A percentile compares a stretch with the other conserved stretches of the same genome.
phyloP scores from a whole-genome alignment of 108 stramenopile species.

The Pelagomonas calceolata region DNA sequence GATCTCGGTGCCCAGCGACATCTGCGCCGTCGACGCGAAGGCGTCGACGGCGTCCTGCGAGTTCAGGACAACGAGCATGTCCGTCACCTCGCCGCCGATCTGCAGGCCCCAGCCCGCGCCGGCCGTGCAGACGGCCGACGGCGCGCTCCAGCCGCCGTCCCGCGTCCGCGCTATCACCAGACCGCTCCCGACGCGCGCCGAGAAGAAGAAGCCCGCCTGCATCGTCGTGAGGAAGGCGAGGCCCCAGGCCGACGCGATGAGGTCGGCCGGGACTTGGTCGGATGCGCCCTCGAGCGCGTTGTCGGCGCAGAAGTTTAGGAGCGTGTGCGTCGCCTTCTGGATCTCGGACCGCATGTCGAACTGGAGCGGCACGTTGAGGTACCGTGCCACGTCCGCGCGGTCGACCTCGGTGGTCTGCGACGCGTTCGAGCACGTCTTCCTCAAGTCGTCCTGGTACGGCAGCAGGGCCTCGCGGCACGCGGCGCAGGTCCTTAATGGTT shows the following conservation, averaged over 20 bases:
- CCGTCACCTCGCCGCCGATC: constrained; percentile 64
- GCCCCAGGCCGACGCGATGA: constrained; percentile 40
- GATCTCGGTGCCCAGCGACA: constrained; percentile 69
- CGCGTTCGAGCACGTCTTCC: constrained; percentile 8
- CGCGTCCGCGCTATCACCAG: constrained; percentile 46
- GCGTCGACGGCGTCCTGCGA: constrained; percentile 59
- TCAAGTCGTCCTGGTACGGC: constrained; percentile 28
- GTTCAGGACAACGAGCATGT: constrained; percentile 64
- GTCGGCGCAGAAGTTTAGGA: constrained; percentile 15
- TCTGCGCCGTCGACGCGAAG: constrained; percentile 32
- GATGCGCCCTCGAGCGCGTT: background rate
- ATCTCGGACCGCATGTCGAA: constrained; percentile 40
- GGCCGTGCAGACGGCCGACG: constrained; percentile 52
- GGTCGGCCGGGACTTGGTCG: background rate
- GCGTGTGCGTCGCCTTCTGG: constrained; percentile 35
- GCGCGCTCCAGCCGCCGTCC: constrained; percentile 47
- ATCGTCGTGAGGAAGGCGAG: constrained; percentile 54
- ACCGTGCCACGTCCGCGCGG: constrained; percentile 2
- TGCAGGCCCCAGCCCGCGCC: constrained; percentile 61
- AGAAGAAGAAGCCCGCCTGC: constrained; percentile 58
- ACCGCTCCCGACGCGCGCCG: constrained; percentile 61
- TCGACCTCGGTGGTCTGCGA: background rate
- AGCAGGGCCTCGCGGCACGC: constrained; percentile 4
- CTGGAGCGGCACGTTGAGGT: constrained; percentile 27
- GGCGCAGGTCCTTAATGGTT: constrained; percentile 16